Percentiles rank a stretch among this genome's conserved stretches.
Evolutionary conservation across 305 asterid genomes (phyloP).

Genomic region (Solanum hybrid): DNA sequence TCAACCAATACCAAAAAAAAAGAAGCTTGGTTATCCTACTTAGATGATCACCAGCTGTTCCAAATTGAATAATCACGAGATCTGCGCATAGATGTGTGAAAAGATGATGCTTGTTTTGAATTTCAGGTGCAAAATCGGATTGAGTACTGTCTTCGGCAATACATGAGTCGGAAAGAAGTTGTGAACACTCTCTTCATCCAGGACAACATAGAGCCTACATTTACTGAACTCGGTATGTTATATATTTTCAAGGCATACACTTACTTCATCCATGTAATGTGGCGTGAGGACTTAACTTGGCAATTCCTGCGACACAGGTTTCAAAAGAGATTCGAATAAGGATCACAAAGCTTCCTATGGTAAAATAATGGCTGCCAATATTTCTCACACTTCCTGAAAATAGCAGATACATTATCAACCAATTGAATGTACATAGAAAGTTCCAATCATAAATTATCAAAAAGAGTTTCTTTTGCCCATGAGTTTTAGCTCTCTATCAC

Average conservation of each 20-base stretch:
- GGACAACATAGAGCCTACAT: conserved; percentile 24
- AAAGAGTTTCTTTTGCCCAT: not conserved
- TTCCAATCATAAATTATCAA: not conserved
- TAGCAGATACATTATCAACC: not conserved
- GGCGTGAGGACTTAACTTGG: not conserved
- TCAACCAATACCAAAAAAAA: not conserved
- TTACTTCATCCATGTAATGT: not conserved
- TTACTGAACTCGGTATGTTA: conserved; percentile 35
- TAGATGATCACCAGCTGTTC: not conserved
- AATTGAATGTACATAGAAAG: not conserved
- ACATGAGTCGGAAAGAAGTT: conserved; percentile 36
- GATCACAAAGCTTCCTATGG: not conserved
- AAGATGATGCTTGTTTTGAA: conserved; percentile 1
- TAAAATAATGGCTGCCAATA: not conserved
- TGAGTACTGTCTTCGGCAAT: conserved; percentile 29
- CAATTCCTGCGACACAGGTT: not conserved
- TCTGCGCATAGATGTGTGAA: not conserved
- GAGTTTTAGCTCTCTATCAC: not conserved
- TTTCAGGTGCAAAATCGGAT: conserved; percentile 41
- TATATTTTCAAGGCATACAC: not conserved
- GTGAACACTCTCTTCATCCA: conserved; percentile 18
- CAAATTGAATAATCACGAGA: not conserved
- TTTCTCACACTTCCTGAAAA: not conserved
- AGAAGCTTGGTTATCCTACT: not conserved
- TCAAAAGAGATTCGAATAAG: not conserved